Evolutionary conservation across 2,329 filamentous ascomycete genomes (phyloP), one percentile per base, ranked within the genome.

Genomic region (Pyrenochaeta sp.): DNA sequence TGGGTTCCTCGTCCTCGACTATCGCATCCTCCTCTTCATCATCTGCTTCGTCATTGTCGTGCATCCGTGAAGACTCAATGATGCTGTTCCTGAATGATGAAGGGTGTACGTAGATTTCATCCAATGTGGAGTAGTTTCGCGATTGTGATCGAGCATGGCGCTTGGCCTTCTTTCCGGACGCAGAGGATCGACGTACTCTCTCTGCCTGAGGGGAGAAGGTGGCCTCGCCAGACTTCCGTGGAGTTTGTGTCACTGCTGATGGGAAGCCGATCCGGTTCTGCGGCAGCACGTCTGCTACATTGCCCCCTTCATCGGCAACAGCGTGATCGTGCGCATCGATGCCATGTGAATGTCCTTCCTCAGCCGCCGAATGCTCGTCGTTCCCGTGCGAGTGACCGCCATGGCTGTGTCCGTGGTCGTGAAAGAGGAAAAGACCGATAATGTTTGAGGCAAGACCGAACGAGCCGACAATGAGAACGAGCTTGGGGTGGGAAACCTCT

Each of bases 81-180:
- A 99, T 97, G 54, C 94, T 92, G 75, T 96, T 91, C 65, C 95
- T 85, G 82, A 98, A 93, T 62, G 90, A 94, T 25, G 92, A 90
- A 2, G 95, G 95, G 74, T 97, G 91, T 51, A 96, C 91, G 74
- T 90, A 91, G 66, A 96, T 86, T 52, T 88, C 85, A 27, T 89
- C 90, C 54, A 93, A 86, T 34, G 79, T 83, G 13, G 81, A 80
- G 58, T 84, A 83, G 36, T 44, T 79, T 51, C 84, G 81, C 30
- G 81, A 83, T 27, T 80, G 89, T 79, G 81, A 93, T 80, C 81
- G 74, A 65, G 85, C 88, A 58, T 87, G 80, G 63, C 90, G 84
- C 67, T 87, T 88, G 15, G 61, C 55, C 53, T 73, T 72, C 65
- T 74, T 76, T 44, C 68, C 70, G 40, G 72, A 68, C 6, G 62